Evolutionary conservation across 2,329 filamentous ascomycete species (phyloP).

Genomic region (Paraconiothyrium brasiliense): DNA sequence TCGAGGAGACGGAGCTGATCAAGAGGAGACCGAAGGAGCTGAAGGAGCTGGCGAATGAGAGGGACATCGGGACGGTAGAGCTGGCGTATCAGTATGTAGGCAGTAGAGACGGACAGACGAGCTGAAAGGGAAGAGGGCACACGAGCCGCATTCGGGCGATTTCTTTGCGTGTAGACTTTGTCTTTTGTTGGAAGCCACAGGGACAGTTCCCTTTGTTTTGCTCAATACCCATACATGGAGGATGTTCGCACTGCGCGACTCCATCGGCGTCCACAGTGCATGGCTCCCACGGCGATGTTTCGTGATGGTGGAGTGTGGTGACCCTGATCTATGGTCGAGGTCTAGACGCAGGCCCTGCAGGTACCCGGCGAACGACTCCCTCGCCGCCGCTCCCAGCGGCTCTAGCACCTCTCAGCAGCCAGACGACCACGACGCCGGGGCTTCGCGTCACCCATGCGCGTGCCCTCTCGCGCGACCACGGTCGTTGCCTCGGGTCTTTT

Average conservation of each 20-base stretch:
- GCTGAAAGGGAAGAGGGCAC: background rate
- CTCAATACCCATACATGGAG: background rate
- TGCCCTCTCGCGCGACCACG: background rate
- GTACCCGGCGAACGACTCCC: background rate
- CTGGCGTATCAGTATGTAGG: constrained; percentile 8
- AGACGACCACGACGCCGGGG: too few species aligned
- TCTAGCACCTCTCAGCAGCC: too few species aligned
- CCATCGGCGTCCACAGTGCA: background rate
- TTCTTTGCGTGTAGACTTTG: background rate
- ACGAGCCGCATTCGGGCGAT: constrained; percentile 1
- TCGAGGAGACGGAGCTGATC: constrained; percentile 18
- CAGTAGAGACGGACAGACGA: constrained; percentile 6
- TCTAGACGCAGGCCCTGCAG: background rate
- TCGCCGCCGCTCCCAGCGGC: too few species aligned
- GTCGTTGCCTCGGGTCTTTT: too few species aligned
- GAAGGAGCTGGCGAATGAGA: background rate
- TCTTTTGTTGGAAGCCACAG: background rate
- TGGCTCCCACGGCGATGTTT: background rate
- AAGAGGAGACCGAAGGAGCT: constrained; percentile 11
- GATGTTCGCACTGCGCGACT: background rate
- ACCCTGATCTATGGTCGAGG: background rate
- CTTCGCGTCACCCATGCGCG: background rate
- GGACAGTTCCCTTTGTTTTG: background rate
- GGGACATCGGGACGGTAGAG: constrained; percentile 2
- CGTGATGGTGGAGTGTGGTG: background rate